These are phyloP conservation scores for Candida nanaspora DNA, from an alignment of 805 yeast species.

Conservation along the genomic window DNA sequence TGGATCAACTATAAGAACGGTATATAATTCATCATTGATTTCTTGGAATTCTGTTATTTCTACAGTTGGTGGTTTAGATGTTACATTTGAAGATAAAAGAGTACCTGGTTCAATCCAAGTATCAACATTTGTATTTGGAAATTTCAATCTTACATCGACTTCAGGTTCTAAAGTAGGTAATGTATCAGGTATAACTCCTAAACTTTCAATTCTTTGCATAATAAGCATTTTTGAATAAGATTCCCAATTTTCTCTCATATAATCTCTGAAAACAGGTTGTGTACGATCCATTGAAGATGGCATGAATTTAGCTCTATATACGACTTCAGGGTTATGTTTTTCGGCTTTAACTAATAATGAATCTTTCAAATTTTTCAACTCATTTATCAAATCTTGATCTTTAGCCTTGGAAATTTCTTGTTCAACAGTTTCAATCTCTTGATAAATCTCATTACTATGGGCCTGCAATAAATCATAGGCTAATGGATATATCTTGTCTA, in stretches of 20 bases:
- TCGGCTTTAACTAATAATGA: conserved; percentile 55
- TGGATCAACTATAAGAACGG: conserved; percentile 81
- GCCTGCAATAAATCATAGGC: conserved; percentile 54
- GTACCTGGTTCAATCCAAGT: conserved; percentile 78
- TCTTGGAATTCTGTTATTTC: conserved; percentile 66
- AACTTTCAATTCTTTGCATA: conserved; percentile 88
- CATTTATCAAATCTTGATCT: conserved; percentile 11
- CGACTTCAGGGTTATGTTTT: conserved; percentile 75
- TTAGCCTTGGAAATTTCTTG: conserved; percentile 17
- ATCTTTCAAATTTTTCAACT: conserved; percentile 14
- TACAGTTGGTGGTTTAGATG: conserved; percentile 69
- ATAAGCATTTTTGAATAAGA: conserved; percentile 60
- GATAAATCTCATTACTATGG: conserved; percentile 36
- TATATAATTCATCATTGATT: conserved; percentile 49
- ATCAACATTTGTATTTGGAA: conserved; percentile 60
- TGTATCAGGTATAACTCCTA: conserved; percentile 87
- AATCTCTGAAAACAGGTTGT: conserved; percentile 73
- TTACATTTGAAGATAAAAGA: conserved; percentile 63
- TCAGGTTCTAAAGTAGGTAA: conserved; percentile 80
- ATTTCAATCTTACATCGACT: conserved; percentile 68
- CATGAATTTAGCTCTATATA: conserved; percentile 50
- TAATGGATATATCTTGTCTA: conserved; percentile 64
- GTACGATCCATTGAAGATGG: conserved; percentile 51
- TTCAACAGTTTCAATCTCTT: conserved; percentile 30
- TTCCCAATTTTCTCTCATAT: conserved; percentile 69